phyloP scores from a whole-genome alignment of 2,329 filamentous ascomycete species.

The Macroventuria anomochaeta region DNA sequence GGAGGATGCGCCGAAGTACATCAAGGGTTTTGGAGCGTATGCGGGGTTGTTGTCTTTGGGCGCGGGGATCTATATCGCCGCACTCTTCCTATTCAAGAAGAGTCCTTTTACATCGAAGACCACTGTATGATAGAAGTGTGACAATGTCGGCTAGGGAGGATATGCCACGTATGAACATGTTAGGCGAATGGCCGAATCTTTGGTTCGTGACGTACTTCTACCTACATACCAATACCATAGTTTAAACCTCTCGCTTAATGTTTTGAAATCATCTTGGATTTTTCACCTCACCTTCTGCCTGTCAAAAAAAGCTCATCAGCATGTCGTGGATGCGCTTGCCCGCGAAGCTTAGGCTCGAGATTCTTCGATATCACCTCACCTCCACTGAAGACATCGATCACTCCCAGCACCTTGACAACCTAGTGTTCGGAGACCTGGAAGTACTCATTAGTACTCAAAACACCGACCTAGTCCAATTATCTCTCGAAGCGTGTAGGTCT shows the following conservation, averaged over 20 bases:
- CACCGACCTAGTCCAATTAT: not conserved
- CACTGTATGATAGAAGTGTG: not conserved
- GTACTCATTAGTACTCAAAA: not conserved
- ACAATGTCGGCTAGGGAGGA: too few species aligned
- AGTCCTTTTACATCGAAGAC: conserved; percentile 25
- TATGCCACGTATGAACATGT: too few species aligned
- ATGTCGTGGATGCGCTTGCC: not conserved
- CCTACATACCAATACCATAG: too few species aligned
- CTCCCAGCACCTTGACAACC: not conserved
- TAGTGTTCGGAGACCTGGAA: not conserved
- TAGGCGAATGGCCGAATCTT: too few species aligned
- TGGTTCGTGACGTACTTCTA: too few species aligned
- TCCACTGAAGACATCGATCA: not conserved
- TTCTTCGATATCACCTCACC: not conserved
- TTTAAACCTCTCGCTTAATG: too few species aligned
- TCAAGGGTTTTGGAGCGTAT: conserved; percentile 32
- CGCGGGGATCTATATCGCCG: conserved; percentile 25
- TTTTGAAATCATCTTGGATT: not conserved
- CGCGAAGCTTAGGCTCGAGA: not conserved
- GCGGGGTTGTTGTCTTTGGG: conserved; percentile 30
- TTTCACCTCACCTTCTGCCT: not conserved
- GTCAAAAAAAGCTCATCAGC: not conserved
- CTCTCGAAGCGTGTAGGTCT: not conserved
- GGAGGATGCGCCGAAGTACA: conserved; percentile 31
- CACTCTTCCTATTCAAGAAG: conserved; percentile 29